Conservation (phyloP, 352 stramenopile species). For the Globisporangium alternatum region DNA sequence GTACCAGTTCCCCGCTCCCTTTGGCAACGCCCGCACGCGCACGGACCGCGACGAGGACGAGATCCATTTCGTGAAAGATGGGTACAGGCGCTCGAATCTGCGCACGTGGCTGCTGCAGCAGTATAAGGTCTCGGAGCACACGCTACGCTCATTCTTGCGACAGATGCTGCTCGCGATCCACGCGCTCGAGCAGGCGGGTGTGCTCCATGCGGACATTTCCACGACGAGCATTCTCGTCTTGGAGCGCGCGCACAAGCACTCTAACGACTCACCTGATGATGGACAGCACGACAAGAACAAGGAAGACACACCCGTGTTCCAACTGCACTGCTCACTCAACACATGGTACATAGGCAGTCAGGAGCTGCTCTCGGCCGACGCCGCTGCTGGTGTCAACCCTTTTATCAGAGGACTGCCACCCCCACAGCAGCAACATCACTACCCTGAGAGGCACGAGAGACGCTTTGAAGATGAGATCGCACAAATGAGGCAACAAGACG, state of each 20-base stretch:
- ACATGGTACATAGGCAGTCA: background rate
- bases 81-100: constrained; percentile 30
- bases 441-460: background rate
- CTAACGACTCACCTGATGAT: background rate
- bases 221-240: constrained; percentile 53
- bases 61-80: constrained; percentile 23
- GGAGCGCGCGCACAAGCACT: background rate
- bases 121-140: constrained; percentile 27
- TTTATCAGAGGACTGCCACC: background rate
- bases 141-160: constrained; percentile 49
- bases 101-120: constrained; percentile 38
- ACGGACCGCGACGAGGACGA: constrained; percentile 11
- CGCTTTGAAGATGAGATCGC: constrained; percentile 12
- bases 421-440: background rate
- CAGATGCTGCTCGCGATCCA: constrained; percentile 61
- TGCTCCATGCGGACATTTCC: constrained; percentile 52
- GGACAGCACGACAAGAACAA: background rate
- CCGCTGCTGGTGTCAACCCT: background rate
- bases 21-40: constrained; percentile 3
- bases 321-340: constrained; percentile 18
- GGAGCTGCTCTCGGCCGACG: background rate
- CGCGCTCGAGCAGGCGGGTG: constrained; percentile 44
- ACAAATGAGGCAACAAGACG: constrained; percentile 18
- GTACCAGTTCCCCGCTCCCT: constrained; percentile 6
- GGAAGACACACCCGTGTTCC: constrained; percentile 11